Base-by-base conservation (phyloP, 2,329 filamentous ascomycete genomes). In the Curvularia spicifera region DNA sequence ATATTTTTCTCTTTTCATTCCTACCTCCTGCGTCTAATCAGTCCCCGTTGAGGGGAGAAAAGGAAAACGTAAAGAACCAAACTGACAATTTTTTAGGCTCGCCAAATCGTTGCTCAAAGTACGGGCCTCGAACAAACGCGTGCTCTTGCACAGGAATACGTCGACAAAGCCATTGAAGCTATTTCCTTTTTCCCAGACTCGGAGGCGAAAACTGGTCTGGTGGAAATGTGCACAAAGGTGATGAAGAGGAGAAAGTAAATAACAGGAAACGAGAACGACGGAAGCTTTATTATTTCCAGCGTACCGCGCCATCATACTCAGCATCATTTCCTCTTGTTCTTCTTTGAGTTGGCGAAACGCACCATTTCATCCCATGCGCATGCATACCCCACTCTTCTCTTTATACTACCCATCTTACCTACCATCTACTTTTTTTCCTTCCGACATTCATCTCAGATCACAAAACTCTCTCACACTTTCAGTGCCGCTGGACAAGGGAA, bases 211-310 rank as follows among this genome's bases (percentile, higher is more conserved):
- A 86, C 90, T 29, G 94, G 94, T 0, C 82, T 99, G 40, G 82
- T 97, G 45, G 92, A 97, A 72, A 97, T 98, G 91, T 96, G 93
- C 67, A 85, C 89, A 69, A 97, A 97, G 82, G 93, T 93, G 15
- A 87, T 97, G 81, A 89, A 92, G 79, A 85, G 94, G 71, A 85
- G 92, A 76, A 97, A 97, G 79, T 98, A 83, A 60, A 64, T 4
- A 5, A 33, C n/a, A 26, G 10, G 1, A 18, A 13, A 26, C 26
- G 6, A 12, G 5, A 43, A 43, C 12, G 22, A 43, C 4, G 20
- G 26, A 18, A n/a, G 6, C 15, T 37, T 37, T 37, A 5, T 18
- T n/a, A 5, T 37, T 18, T 37, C 6, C 35, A 37, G 35, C 35
- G 13, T 18, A 18, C 8, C 35, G 35, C 35, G 8, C 13, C 35